Conservation (phyloP, 2,329 filamentous ascomycete genomes). For the Colletotrichum sp. region DNA sequence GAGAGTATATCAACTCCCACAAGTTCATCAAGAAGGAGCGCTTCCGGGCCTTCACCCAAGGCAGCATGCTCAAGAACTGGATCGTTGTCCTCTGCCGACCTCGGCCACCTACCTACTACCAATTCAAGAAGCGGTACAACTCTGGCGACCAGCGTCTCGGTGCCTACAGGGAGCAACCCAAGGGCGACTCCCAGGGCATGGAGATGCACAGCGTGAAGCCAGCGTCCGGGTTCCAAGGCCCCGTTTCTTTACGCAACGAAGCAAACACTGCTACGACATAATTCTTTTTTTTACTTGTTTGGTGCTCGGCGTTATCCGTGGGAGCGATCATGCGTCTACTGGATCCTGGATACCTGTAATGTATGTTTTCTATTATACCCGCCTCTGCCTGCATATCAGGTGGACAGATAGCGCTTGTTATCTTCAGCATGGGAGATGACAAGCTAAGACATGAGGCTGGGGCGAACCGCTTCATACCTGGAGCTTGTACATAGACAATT, state of each 20-base stretch:
- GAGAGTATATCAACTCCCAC: conserved; percentile 94
- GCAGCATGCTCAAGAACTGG: conserved; percentile 78
- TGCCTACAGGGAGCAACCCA: conserved; percentile 42
- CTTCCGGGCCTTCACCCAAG: conserved; percentile 88
- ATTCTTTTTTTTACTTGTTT: background rate
- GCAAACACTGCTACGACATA: conserved; percentile 15
- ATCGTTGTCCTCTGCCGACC: conserved; percentile 81
- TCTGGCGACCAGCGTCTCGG: conserved; percentile 87
- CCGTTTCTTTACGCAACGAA: conserved; percentile 48
- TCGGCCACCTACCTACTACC: conserved; percentile 84
- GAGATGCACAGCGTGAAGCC: conserved; percentile 74
- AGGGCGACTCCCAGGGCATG: conserved; percentile 58
- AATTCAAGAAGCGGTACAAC: conserved; percentile 79
- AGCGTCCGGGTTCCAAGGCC: conserved; percentile 58
- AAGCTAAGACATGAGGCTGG: background rate
- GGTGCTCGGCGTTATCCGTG: conserved; percentile 1
- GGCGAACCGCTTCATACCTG: background rate
- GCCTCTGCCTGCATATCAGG: background rate
- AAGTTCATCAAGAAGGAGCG: conserved; percentile 94
- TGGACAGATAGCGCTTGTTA: background rate
- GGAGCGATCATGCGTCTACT: conserved; percentile 13
- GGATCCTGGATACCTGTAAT: conserved; percentile 23
- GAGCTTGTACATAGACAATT: conserved; percentile 5
- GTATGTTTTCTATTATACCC: conserved; percentile 23
- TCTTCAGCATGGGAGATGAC: background rate